These are phyloP conservation scores for Starmerella ratchasimensis DNA, from an alignment of 805 yeast genomes.

Conservation along the genomic window DNA sequence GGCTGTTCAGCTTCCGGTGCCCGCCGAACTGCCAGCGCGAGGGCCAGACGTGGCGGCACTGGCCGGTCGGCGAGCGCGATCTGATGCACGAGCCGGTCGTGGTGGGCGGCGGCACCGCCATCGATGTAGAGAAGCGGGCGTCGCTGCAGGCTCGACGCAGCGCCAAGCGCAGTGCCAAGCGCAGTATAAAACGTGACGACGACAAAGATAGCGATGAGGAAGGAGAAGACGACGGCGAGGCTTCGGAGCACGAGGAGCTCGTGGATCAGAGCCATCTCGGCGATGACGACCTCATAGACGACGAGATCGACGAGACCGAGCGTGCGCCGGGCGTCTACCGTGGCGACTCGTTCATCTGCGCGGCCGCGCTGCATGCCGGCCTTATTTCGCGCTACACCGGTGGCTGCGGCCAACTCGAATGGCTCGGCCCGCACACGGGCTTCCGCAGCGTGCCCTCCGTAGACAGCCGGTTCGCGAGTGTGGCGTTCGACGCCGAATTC, in stretches of 20 bases:
- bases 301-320: no score
- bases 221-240: no score
- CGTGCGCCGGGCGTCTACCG: constrained; percentile 42
- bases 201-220: no score
- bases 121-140: no score
- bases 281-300: no score
- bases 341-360: constrained; percentile 81
- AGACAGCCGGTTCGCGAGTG: constrained; percentile 35
- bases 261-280: no score
- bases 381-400: constrained; percentile 58
- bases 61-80: constrained; percentile 56
- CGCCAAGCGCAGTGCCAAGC: no score
- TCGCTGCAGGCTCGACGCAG: no score
- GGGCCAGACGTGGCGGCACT: constrained; percentile 59
- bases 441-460: constrained; percentile 40
- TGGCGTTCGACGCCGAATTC: constrained; percentile 56
- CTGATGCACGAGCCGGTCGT: constrained; percentile 58
- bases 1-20: constrained; percentile 51
- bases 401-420: constrained; percentile 57
- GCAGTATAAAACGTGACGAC: no score
- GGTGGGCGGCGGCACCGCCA: constrained; percentile 80
- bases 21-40: constrained; percentile 78
- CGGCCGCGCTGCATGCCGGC: constrained; percentile 82
- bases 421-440: constrained; percentile 37
- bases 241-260: no score